Conservation (phyloP, 1,139 yeast species). For the Suzukiozyma palmioleophila region DNA sequence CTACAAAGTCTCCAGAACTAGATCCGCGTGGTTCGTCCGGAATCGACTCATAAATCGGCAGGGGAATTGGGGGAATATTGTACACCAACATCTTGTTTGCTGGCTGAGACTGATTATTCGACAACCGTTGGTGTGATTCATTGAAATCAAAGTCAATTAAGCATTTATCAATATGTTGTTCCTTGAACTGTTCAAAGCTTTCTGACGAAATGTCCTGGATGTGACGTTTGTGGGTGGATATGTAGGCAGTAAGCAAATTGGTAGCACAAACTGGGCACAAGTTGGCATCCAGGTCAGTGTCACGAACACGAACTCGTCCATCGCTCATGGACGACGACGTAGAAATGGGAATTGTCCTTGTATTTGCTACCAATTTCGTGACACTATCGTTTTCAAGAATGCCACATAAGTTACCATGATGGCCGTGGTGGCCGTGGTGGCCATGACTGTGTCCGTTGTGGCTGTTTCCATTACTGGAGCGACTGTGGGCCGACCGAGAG, state of each 20-base stretch:
- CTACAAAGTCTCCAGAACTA: slow-evolving; percentile 11
- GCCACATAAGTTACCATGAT: background rate
- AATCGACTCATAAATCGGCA: slow-evolving; percentile 37
- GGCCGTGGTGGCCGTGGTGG: background rate
- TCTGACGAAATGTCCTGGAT: slow-evolving; percentile 17
- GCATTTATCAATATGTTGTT: slow-evolving; percentile 68
- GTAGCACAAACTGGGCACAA: slow-evolving; percentile 44
- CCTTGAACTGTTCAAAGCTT: slow-evolving; percentile 49
- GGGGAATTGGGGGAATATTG: slow-evolving; percentile 56
- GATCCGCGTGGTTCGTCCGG: slow-evolving; percentile 9
- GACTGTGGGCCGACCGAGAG: slow-evolving; percentile 1
- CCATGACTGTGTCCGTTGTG: background rate
- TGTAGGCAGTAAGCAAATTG: slow-evolving; percentile 53
- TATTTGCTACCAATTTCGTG: slow-evolving; percentile 22
- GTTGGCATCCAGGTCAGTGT: slow-evolving; percentile 28
- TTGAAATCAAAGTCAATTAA: slow-evolving; percentile 62
- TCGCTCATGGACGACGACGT: slow-evolving; percentile 22
- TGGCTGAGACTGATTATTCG: slow-evolving; percentile 23
- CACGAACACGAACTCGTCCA: slow-evolving; percentile 9
- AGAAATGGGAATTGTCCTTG: slow-evolving; percentile 18
- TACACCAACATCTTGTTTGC: slow-evolving; percentile 85
- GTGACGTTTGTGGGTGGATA: slow-evolving; percentile 24
- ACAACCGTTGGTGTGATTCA: slow-evolving; percentile 50
- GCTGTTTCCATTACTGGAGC: background rate
- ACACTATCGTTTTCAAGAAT: slow-evolving; percentile 14